Evolutionary conservation across 306 rosid genomes (phyloP).

Genomic region (Pueraria montana): DNA sequence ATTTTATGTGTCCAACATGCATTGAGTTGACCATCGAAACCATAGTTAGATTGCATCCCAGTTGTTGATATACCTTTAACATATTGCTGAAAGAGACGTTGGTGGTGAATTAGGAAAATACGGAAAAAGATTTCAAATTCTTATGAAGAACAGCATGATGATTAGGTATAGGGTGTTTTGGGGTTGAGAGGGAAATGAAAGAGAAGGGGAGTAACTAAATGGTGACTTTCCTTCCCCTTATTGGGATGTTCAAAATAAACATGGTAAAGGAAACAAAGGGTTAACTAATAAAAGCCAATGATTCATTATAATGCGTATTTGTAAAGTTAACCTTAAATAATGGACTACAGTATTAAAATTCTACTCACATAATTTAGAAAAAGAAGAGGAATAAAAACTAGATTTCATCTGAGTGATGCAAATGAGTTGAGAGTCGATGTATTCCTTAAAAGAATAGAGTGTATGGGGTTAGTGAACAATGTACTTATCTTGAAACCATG

Average conservation of each 20-base stretch:
- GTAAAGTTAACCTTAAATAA: background rate
- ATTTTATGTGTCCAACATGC: conserved; percentile 95
- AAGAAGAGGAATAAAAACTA: background rate
- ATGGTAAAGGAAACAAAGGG: conserved; percentile 8
- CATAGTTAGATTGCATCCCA: conserved; percentile 90
- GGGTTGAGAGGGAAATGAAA: conserved; percentile 8
- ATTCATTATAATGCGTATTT: background rate
- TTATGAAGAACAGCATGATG: background rate
- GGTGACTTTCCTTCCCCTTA: background rate
- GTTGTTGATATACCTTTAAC: conserved; percentile 81
- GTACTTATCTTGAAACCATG: conserved; percentile 9
- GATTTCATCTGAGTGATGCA: background rate
- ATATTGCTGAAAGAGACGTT: conserved; percentile 74
- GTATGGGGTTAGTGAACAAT: background rate
- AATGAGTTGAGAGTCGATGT: background rate
- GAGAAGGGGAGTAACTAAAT: conserved; percentile 14
- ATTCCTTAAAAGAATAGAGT: background rate
- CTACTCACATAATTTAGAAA: background rate
- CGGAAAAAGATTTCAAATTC: conserved; percentile 6
- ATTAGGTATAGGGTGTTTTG: background rate
- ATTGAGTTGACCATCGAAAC: conserved; percentile 87
- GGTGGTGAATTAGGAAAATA: conserved; percentile 40
- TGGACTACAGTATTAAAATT: background rate
- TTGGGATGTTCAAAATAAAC: conserved; percentile 8
- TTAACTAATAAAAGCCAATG: background rate